A percentile compares a stretch with the other conserved stretches of the same genome.
These are phyloP conservation scores for Ophidiomyces ophidiicola DNA, from an alignment of 2,329 filamentous ascomycete genomes.

Conservation along the genomic window DNA sequence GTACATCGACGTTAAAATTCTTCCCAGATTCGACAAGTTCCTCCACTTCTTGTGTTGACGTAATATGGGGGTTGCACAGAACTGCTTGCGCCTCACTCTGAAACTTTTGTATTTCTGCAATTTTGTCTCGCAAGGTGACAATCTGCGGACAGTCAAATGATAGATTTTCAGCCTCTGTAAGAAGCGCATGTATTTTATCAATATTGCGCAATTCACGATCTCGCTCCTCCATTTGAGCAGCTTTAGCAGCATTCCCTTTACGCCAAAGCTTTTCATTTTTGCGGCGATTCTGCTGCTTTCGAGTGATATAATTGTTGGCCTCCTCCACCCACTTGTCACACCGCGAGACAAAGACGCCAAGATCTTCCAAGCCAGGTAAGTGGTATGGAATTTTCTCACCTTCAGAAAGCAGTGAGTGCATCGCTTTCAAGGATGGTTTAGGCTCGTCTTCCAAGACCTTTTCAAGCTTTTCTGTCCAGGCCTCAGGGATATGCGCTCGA, in stretches of 20 bases:
- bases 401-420: constrained; percentile 75
- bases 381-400: constrained; percentile 93
- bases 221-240: constrained; percentile 70
- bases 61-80: constrained; percentile 52
- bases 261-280: constrained; percentile 88
- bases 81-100: constrained; percentile 61
- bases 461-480: constrained; percentile 83
- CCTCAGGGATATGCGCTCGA: constrained; percentile 72
- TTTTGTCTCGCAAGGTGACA: constrained; percentile 68
- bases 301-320: constrained; percentile 87
- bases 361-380: constrained; percentile 64
- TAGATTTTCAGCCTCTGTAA: constrained; percentile 71
- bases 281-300: constrained; percentile 92
- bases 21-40: constrained; percentile 83
- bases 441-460: constrained; percentile 71
- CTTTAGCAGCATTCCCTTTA: constrained; percentile 55
- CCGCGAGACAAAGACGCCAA: constrained; percentile 83
- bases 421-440: constrained; percentile 70
- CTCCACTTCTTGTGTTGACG: constrained; percentile 64
- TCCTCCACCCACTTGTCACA: constrained; percentile 98
- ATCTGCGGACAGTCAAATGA: constrained; percentile 94
- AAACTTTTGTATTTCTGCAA: constrained; percentile 72
- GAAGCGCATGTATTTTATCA: constrained; percentile 72
- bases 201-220: constrained; percentile 77
- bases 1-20: constrained; percentile 80